A percentile compares a stretch with the other conserved stretches of the same genome.
Evolutionary conservation across 345 rosid genomes (phyloP).

Genomic region (Euphorbia peplus): DNA sequence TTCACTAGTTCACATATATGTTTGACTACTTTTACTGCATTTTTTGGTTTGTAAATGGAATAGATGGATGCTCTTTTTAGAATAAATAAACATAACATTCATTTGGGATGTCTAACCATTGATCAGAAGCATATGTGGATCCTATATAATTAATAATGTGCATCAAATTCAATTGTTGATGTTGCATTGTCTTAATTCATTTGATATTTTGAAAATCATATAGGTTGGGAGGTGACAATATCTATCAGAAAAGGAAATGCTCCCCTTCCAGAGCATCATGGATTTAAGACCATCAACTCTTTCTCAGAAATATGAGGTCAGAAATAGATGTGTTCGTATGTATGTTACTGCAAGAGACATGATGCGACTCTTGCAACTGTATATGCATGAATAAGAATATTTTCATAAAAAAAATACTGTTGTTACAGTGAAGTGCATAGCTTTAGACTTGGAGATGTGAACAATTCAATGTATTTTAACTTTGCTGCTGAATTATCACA

Average conservation of each 20-base stretch:
- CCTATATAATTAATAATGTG: too few relatives aligned
- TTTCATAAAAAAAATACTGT: not conserved
- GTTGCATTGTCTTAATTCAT: too few relatives aligned
- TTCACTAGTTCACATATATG: too few relatives aligned
- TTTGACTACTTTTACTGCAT: too few relatives aligned
- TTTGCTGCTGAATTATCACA: too few relatives aligned
- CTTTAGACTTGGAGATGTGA: not conserved
- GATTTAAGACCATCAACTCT: constrained; percentile 26
- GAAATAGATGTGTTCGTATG: not conserved
- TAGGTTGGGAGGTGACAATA: constrained; percentile 26
- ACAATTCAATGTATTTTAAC: not conserved
- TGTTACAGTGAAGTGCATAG: not conserved
- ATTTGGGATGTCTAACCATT: too few relatives aligned
- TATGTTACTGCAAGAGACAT: not conserved
- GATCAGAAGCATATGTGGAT: too few relatives aligned
- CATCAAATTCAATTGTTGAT: too few relatives aligned
- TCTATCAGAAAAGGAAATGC: constrained; percentile 27
- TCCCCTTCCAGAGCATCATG: constrained; percentile 29
- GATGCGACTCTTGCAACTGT: too few relatives aligned
- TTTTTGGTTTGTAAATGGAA: too few relatives aligned
- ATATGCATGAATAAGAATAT: not conserved
- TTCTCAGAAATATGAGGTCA: constrained; percentile 23
- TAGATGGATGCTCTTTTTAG: too few relatives aligned
- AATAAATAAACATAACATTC: too few relatives aligned
- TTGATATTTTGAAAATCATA: not conserved